Evolutionary conservation across 2,329 filamentous ascomycete species (phyloP).

Genomic region (Atkinsonella hypoxylon): DNA sequence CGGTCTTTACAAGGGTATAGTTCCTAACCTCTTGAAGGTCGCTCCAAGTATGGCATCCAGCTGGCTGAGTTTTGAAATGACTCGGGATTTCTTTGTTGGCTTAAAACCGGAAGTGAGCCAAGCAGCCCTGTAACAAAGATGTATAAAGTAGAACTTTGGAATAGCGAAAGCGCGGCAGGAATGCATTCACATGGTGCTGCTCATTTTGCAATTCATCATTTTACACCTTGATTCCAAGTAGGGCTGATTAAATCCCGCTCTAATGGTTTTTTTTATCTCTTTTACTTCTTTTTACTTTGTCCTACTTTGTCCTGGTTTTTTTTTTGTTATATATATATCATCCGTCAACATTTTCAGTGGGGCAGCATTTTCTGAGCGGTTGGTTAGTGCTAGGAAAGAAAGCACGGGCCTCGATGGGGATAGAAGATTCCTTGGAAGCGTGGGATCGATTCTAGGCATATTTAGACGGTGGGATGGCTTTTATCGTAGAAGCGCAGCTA

Average conservation of each 20-base stretch:
- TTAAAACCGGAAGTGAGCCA: conserved; percentile 35
- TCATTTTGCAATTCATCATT: neutral
- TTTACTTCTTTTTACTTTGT: neutral
- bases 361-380: conserved; percentile 6
- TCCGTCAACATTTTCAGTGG: conserved; percentile 1
- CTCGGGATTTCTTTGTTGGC: conserved; percentile 69
- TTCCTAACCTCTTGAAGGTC: conserved; percentile 91
- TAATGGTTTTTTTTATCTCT: neutral
- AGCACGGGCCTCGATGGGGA: neutral
- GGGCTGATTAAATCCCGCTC: neutral
- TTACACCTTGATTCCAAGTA: neutral
- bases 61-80: conserved; percentile 95
- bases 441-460: neutral
- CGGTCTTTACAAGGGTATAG: conserved; percentile 91
- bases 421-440: neutral
- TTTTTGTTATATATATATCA: neutral
- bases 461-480: neutral
- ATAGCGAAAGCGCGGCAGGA: neutral
- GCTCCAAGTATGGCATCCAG: conserved; percentile 97
- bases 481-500: neutral
- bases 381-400: conserved; percentile 7
- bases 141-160: conserved; percentile 5
- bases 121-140: conserved; percentile 14
- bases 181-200: conserved; percentile 2
- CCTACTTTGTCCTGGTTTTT: neutral